Evolutionary conservation across 768 basidiomycete species (phyloP).

Genomic region (Russula compacta): DNA sequence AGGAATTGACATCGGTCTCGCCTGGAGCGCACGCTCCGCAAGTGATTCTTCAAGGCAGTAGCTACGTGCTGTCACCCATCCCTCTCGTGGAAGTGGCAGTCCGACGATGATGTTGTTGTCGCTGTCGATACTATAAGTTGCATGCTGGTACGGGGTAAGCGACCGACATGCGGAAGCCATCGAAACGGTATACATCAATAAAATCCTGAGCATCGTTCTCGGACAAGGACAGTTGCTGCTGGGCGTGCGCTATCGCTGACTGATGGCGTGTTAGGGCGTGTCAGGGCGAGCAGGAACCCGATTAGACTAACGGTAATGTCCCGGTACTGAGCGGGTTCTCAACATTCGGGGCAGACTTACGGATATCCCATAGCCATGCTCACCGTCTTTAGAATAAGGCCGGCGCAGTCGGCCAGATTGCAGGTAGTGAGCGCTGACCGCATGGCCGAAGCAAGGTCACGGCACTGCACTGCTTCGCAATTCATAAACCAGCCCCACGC

Average conservation of each 20-base stretch:
- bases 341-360: background rate
- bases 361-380: background rate
- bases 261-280: background rate
- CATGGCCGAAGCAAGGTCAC: slow-evolving; percentile 15
- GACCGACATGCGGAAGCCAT: background rate
- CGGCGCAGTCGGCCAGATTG: slow-evolving; percentile 9
- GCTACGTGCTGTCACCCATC: slow-evolving; percentile 16
- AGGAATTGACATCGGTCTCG: background rate
- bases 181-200: slow-evolving; percentile 8
- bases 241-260: slow-evolving; percentile 17
- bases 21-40: slow-evolving; percentile 13
- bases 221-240: slow-evolving; percentile 13
- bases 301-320: slow-evolving; percentile 12
- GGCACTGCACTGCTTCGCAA: slow-evolving; percentile 10
- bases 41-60: slow-evolving; percentile 17
- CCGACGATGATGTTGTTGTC: slow-evolving; percentile 18
- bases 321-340: slow-evolving; percentile 7
- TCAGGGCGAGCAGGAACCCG: background rate
- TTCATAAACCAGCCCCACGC: background rate
- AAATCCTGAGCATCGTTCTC: slow-evolving; percentile 20
- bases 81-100: slow-evolving; percentile 9
- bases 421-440: slow-evolving; percentile 10
- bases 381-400: slow-evolving; percentile 17
- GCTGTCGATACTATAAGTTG: slow-evolving; percentile 17
- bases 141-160: slow-evolving; percentile 3